Evolutionary conservation across 2,329 filamentous ascomycete species (phyloP).

Genomic region (Coniella lustricola): DNA sequence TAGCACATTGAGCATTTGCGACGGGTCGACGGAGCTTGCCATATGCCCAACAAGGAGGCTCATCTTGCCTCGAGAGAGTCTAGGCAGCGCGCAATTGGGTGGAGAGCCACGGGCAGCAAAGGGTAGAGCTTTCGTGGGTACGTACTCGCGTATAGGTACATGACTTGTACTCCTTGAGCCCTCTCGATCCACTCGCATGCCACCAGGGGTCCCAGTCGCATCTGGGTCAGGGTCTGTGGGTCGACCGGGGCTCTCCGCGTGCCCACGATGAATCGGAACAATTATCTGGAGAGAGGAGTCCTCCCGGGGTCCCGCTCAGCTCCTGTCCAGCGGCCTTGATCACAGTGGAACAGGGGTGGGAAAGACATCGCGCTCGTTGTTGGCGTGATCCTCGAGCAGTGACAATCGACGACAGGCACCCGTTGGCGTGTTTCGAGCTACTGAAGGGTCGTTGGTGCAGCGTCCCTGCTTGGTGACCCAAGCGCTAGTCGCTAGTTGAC

Average conservation of each 20-base stretch:
- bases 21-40: conserved; percentile 12
- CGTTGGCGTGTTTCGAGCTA: conserved; percentile 15
- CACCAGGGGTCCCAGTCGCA: conserved; percentile 14
- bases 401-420: conserved; percentile 10
- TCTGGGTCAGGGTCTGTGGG: conserved; percentile 12
- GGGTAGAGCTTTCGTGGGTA: conserved; percentile 8
- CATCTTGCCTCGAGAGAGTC: conserved; percentile 12
- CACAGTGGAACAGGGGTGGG: conserved; percentile 12
- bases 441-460: neutral
- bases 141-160: conserved; percentile 6
- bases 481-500: conserved; percentile 3
- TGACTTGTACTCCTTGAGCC: neutral
- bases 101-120: conserved; percentile 10
- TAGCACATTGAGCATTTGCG: neutral
- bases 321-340: conserved; percentile 5
- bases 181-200: conserved; percentile 1
- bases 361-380: neutral
- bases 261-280: conserved; percentile 16
- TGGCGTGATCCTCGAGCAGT: neutral
- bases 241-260: conserved; percentile 17
- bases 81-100: conserved; percentile 9
- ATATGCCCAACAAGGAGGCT: conserved; percentile 5
- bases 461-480: neutral
- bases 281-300: conserved; percentile 16
- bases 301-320: conserved; percentile 4